Percentiles rank a stretch among this genome's conserved stretches.
Conservation (phyloP, 345 rosid species). For the Aethionema arabicum region DNA sequence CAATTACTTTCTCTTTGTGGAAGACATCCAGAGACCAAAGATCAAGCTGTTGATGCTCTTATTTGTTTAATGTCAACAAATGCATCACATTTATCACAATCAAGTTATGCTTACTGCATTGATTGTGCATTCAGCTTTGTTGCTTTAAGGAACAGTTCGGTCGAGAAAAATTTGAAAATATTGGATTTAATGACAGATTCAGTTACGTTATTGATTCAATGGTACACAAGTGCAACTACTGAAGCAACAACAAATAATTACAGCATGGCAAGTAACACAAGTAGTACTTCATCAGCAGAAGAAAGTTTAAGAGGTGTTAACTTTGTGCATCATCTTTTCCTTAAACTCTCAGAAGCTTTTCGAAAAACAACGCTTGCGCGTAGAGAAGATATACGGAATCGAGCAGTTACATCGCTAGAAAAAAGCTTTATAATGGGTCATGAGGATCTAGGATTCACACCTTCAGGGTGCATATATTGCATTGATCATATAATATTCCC, state of each 20-base stretch:
- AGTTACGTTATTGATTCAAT: constrained; percentile 48
- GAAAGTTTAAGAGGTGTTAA: constrained; percentile 47
- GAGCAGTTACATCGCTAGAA: constrained; percentile 53
- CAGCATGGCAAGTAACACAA: constrained; percentile 50
- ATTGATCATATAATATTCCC: constrained; percentile 39
- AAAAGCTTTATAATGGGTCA: constrained; percentile 51
- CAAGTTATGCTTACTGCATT: constrained; percentile 62
- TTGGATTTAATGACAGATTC: constrained; percentile 74
- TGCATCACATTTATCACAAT: constrained; percentile 44
- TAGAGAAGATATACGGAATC: constrained; percentile 80
- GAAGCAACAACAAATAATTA: constrained; percentile 44
- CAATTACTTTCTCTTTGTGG: constrained; percentile 73
- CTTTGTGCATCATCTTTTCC: constrained; percentile 48
- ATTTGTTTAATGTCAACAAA: constrained; percentile 58
- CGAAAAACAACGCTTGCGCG: constrained; percentile 76
- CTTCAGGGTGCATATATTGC: constrained; percentile 55
- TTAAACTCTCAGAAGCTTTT: constrained; percentile 80
- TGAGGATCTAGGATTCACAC: constrained; percentile 64
- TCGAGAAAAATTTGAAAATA: constrained; percentile 67
- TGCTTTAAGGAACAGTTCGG: constrained; percentile 58
- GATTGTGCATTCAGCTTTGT: constrained; percentile 84
- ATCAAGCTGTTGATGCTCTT: constrained; percentile 67
- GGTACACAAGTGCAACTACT: constrained; percentile 47
- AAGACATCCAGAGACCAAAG: constrained; percentile 65
- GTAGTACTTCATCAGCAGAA: constrained; percentile 47